Evolutionary conservation across 768 basidiomycete genomes (phyloP).

Genomic region (Ephemerocybe angulata): DNA sequence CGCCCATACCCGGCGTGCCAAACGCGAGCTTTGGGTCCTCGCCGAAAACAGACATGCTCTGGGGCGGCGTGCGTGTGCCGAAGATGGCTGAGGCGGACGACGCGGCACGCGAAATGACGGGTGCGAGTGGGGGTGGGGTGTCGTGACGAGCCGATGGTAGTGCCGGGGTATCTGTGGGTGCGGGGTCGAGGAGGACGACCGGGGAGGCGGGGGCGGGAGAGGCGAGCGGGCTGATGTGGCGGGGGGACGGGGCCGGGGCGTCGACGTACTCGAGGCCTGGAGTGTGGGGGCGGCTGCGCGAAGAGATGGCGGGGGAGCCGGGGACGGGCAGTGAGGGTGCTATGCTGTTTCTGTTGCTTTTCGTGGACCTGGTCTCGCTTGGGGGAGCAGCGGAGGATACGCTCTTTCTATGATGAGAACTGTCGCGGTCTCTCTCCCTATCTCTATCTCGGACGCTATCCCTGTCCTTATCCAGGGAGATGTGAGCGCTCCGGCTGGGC

Average conservation of each 20-base stretch:
- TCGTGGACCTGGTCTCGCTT: background rate
- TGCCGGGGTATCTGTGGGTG: background rate
- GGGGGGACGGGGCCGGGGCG: too few species aligned
- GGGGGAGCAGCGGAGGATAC: background rate
- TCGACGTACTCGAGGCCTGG: too few species aligned
- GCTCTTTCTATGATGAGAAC: background rate
- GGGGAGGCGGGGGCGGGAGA: background rate
- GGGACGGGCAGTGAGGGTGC: background rate
- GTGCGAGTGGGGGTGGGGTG: background rate
- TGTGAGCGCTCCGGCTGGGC: constrained; percentile 14
- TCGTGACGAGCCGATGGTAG: background rate
- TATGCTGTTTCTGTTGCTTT: background rate
- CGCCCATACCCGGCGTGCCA: constrained; percentile 17
- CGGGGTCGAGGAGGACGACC: background rate
- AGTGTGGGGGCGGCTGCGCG: background rate
- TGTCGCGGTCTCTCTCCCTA: background rate
- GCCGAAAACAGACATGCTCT: constrained; percentile 20
- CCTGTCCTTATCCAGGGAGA: constrained; percentile 15
- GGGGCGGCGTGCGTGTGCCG: constrained; percentile 9
- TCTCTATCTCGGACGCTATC: constrained; percentile 5
- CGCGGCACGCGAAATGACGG: background rate
- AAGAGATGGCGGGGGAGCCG: background rate
- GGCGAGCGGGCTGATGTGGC: too few species aligned
- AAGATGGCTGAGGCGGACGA: constrained; percentile 8
- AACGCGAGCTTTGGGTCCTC: constrained; percentile 20